phyloP scores from a whole-genome alignment of 2,329 filamentous ascomycete species.

The Beauveria sp. region DNA sequence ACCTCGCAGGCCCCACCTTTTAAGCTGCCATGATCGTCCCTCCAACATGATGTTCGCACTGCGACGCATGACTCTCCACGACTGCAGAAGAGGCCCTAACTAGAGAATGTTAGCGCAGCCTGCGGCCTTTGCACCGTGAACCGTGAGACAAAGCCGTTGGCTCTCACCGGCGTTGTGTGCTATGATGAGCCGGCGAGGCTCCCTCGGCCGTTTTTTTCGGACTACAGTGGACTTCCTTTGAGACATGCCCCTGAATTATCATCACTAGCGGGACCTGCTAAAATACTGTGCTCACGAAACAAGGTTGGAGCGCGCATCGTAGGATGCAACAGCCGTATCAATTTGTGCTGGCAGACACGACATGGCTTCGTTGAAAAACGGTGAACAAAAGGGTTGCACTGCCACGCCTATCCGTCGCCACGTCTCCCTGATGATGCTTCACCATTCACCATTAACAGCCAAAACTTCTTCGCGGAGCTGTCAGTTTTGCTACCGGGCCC shows the following conservation, averaged over 20 bases:
- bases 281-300: neutral
- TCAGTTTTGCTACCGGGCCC: neutral
- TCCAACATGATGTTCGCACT: neutral
- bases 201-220: neutral
- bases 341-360: neutral
- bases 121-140: neutral
- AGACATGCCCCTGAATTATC: neutral
- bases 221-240: neutral
- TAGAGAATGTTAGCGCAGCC: neutral
- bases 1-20: neutral
- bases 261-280: neutral
- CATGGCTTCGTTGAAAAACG: neutral
- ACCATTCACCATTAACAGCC: neutral
- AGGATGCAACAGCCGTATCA: neutral
- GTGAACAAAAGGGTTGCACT: neutral
- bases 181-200: neutral
- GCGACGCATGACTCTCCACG: neutral
- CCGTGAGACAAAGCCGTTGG: neutral
- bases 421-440: neutral
- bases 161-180: neutral
- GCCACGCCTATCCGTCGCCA: neutral
- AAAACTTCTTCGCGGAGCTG: neutral
- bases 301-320: neutral
- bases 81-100: neutral
- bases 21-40: neutral